phyloP scores from a whole-genome alignment of 129 eudicot genomes.

The Chrysanthemum lavandulifolium region DNA sequence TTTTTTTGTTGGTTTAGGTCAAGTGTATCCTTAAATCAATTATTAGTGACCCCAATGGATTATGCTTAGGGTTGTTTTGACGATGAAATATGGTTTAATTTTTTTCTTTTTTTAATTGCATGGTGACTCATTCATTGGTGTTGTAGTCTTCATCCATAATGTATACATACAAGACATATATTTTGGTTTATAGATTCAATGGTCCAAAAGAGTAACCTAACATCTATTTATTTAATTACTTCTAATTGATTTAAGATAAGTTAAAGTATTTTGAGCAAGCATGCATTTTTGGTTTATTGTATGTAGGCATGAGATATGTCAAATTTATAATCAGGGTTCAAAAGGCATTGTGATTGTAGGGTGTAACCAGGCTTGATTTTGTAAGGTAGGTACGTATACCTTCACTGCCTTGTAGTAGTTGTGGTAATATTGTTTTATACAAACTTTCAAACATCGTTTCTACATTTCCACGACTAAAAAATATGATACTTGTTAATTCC shows the following conservation, averaged over 20 bases:
- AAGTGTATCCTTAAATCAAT: conserved; percentile 19
- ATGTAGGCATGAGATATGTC: neutral
- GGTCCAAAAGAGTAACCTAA: conserved; percentile 36
- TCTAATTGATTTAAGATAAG: neutral
- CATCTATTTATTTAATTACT: conserved; percentile 7
- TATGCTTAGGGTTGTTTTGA: conserved; percentile 27
- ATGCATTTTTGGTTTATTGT: neutral
- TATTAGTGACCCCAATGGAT: conserved; percentile 22
- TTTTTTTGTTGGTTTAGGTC: conserved; percentile 25
- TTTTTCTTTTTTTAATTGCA: conserved; percentile 19
- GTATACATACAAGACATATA: neutral
- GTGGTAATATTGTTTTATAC: too few species aligned
- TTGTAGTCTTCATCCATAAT: conserved; percentile 24
- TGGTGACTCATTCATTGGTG: conserved; percentile 33
- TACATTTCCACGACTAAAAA: too few species aligned
- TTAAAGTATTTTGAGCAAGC: neutral
- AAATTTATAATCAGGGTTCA: neutral
- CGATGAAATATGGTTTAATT: conserved; percentile 6
- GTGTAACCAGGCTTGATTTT: neutral
- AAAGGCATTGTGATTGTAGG: neutral
- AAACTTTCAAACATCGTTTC: too few species aligned
- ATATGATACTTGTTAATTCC: too few species aligned
- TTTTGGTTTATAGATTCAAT: neutral
- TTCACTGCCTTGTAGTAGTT: too few species aligned
- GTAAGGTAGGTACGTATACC: too few species aligned